Evolutionary conservation across 345 rosid genomes (phyloP), one percentile per base, ranked within the genome.

Genomic region (Citrus inodora): DNA sequence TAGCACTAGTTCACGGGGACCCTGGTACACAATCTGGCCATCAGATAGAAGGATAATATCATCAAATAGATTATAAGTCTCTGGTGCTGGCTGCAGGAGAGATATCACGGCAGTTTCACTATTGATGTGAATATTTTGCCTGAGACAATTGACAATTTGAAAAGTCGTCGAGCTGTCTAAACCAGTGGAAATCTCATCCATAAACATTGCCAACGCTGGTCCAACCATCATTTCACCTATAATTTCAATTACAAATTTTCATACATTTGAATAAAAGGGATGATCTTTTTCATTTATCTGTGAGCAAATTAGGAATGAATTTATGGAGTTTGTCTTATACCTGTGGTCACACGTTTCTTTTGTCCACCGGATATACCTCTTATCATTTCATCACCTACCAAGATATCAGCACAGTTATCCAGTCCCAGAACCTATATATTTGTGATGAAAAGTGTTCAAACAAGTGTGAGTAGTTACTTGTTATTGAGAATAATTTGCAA

Each of bases 171-270:
- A 90, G 80, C 95, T 91, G 78, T 93, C 94, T 67, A 93, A 80
- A 51, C 97, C 97, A 73, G 91, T 90, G 8, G 95, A 93, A 67
- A 91, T 91, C 80, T 93, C 93, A 60, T 91, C 97, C 97, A 91
- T 90, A 67, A 91, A 83, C 67, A 88, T 72, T 19, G 85, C 94
- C 80, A 85, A 86, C 0, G 90, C 86, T 13, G 93, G 92, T 27
- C 95, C 97, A 13, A 90, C 94, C 67, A 91, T 76, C 94, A 91
- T 88, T 81, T 91, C 95, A 35, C 95, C 94, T 92, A 63, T 24
- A 65, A 74, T 76, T 24, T 33, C 28, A 79, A 53, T 17, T 53
- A 17, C 22, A 53, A 53, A 53, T 5, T 17, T 51, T 5, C 22
- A 53, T 53, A 17, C 5, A 7, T 53, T 53, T 16, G 22, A 53